These are phyloP conservation scores for Sophora flavescens DNA, from an alignment of 306 rosid genomes.

Conservation along the genomic window DNA sequence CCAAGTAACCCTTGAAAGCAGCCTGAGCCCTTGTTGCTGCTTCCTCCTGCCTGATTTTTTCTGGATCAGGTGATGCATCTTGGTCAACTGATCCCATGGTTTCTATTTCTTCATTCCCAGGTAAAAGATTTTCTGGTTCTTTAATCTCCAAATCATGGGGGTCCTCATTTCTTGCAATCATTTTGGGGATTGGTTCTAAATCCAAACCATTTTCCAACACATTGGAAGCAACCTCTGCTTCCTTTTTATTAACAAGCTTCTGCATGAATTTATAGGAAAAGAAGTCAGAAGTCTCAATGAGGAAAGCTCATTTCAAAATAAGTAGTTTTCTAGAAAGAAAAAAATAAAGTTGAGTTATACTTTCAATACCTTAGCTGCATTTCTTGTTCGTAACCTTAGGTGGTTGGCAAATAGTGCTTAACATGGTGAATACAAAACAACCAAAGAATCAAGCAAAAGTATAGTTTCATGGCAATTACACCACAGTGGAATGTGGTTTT, in stretches of 20 bases:
- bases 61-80: conserved; percentile 63
- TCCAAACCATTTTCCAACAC: conserved; percentile 51
- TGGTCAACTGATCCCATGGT: conserved; percentile 51
- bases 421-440: conserved; percentile 31
- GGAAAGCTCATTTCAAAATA: neutral
- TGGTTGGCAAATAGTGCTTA: neutral
- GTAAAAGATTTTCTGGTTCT: conserved; percentile 51
- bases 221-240: conserved; percentile 58
- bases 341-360: neutral
- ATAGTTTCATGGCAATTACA: neutral
- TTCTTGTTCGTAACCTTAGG: conserved; percentile 8
- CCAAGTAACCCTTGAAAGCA: conserved; percentile 86
- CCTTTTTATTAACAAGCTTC: conserved; percentile 63
- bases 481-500: neutral
- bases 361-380: conserved; percentile 7
- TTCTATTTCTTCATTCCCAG: conserved; percentile 60
- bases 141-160: conserved; percentile 52
- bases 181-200: conserved; percentile 48
- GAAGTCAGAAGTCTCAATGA: conserved; percentile 31
- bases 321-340: too few species aligned
- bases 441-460: conserved; percentile 19
- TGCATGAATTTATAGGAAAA: conserved; percentile 36
- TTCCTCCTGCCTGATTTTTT: conserved; percentile 68
- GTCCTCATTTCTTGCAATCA: conserved; percentile 50
- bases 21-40: conserved; percentile 80